Evolutionary conservation across 371 early-diverging fungal genomes (phyloP).

Genomic region (Capillidium heterosporum): DNA sequence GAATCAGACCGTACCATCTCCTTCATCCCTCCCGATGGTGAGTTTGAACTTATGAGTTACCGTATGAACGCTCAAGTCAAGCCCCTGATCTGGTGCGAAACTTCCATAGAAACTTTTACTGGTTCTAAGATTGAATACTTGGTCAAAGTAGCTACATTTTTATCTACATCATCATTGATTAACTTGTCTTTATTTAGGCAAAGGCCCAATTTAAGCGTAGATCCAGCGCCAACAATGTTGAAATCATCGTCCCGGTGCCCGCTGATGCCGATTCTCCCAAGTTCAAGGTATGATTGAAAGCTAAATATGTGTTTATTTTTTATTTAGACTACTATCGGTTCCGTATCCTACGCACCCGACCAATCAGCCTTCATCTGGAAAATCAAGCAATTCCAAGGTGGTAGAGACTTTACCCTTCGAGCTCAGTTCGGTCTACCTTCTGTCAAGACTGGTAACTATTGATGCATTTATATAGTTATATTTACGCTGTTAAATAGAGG

Average conservation of each 20-base stretch:
- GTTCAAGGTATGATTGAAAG: conserved; percentile 59
- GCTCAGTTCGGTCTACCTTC: conserved; percentile 94
- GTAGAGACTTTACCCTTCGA: conserved; percentile 86
- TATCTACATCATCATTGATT: background rate
- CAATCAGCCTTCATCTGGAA: conserved; percentile 89
- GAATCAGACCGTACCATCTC: conserved; percentile 95
- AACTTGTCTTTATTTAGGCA: conserved; percentile 28
- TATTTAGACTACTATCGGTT: conserved; percentile 55
- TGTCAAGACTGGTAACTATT: conserved; percentile 59
- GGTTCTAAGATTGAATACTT: conserved; percentile 91
- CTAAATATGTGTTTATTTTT: background rate
- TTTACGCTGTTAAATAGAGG: conserved; percentile 22
- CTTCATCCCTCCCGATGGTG: conserved; percentile 97
- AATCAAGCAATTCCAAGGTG: conserved; percentile 95
- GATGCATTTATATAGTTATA: background rate
- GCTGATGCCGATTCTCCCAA: conserved; percentile 93
- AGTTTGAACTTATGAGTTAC: conserved; percentile 98
- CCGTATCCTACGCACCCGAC: conserved; percentile 88
- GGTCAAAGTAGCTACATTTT: conserved; percentile 41
- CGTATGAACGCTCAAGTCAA: conserved; percentile 87
- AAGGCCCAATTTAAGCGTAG: conserved; percentile 92
- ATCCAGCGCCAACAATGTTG: conserved; percentile 94
- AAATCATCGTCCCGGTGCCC: conserved; percentile 92
- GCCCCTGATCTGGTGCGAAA: conserved; percentile 93
- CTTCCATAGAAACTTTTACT: conserved; percentile 76